Percentiles rank a stretch among this genome's conserved stretches.
phyloP scores from a whole-genome alignment of 1,284 basidiomycete genomes.

The Ustilago xerochloae region DNA sequence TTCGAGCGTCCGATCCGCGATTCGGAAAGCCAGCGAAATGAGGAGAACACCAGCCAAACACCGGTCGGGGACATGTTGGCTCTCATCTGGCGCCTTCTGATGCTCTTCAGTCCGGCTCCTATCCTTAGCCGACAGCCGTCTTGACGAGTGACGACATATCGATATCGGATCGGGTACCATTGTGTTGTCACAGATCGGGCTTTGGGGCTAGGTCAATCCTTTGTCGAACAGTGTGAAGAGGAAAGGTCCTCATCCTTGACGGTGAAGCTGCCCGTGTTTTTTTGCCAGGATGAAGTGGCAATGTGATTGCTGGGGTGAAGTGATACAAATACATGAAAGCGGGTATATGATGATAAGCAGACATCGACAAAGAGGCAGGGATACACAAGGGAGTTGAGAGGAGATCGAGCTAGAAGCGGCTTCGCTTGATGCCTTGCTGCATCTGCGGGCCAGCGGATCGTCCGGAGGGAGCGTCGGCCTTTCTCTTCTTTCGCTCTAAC shows the following conservation, averaged over 20 bases:
- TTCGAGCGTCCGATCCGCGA: too few relatives aligned
- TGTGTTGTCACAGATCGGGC: too few relatives aligned
- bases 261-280: too few relatives aligned
- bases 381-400: background rate
- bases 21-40: background rate
- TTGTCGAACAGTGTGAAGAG: too few relatives aligned
- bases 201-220: too few relatives aligned
- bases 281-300: background rate
- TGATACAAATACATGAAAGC: background rate
- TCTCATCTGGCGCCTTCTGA: too few relatives aligned
- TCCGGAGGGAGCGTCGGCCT: slow-evolving; percentile 7
- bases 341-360: background rate
- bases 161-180: too few relatives aligned
- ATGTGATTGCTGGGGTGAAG: background rate
- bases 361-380: background rate
- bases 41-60: background rate
- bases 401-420: slow-evolving; percentile 38
- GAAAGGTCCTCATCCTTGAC: too few relatives aligned
- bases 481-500: slow-evolving; percentile 45
- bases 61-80: too few relatives aligned
- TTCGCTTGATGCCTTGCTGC: slow-evolving; percentile 55
- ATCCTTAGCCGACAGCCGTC: too few relatives aligned
- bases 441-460: slow-evolving; percentile 45
- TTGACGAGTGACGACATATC: too few relatives aligned
- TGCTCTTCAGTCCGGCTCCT: too few relatives aligned